Conservation (phyloP, 495 filamentous ascomycete species). For the Podospora fimiseda region DNA sequence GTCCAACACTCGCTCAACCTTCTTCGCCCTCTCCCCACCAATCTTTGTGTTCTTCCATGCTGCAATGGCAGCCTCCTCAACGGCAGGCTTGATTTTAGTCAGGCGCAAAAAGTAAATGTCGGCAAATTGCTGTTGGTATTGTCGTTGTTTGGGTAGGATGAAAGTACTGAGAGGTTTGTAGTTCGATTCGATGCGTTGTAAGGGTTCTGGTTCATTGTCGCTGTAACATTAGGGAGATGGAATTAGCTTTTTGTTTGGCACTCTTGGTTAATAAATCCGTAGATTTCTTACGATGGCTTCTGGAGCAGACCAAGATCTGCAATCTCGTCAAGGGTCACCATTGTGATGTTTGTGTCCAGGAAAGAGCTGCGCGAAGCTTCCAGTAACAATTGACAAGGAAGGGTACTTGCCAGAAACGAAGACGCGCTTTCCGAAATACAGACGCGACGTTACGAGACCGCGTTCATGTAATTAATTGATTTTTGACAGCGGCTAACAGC, state of each 20-base stretch:
- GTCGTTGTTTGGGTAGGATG: slow-evolving; percentile 59
- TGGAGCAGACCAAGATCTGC: slow-evolving; percentile 22
- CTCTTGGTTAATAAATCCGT: neutral
- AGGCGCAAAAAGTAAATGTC: slow-evolving; percentile 96
- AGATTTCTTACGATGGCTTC: slow-evolving; percentile 23
- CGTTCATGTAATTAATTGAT: slow-evolving; percentile 8
- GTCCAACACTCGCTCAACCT: slow-evolving; percentile 82
- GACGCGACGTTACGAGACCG: slow-evolving; percentile 12
- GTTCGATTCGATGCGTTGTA: slow-evolving; percentile 47
- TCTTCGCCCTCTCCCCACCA: slow-evolving; percentile 64
- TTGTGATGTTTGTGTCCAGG: slow-evolving; percentile 2
- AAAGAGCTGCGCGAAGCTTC: neutral
- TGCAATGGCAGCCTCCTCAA: slow-evolving; percentile 64
- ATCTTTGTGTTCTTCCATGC: slow-evolving; percentile 78
- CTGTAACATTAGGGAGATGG: slow-evolving; percentile 17
- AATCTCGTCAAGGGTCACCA: slow-evolving; percentile 31
- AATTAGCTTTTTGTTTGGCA: slow-evolving; percentile 9
- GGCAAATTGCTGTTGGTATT: slow-evolving; percentile 92
- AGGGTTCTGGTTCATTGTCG: slow-evolving; percentile 27
- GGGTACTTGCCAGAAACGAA: neutral
- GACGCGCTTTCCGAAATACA: slow-evolving; percentile 11
- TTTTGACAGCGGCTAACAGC: slow-evolving; percentile 2
- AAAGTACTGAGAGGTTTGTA: slow-evolving; percentile 76
- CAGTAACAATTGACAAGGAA: neutral
- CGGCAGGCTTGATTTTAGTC: slow-evolving; percentile 75